Percentiles rank a stretch among this genome's conserved stretches.
Evolutionary conservation across 2,329 filamentous ascomycete species (phyloP).

Genomic region (Fusarium austroafricanum): DNA sequence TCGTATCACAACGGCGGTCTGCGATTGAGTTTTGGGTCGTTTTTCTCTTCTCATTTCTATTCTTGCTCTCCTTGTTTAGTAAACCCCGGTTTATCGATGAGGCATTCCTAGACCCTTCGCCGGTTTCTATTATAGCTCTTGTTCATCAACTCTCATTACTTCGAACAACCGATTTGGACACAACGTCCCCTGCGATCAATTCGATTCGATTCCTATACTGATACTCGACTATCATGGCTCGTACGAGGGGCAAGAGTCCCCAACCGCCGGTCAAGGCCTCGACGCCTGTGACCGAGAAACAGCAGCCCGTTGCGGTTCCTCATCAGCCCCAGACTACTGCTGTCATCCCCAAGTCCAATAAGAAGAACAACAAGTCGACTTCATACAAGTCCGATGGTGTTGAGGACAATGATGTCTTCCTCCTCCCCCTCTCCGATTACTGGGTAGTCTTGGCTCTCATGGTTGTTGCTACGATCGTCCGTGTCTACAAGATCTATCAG

Average conservation of each 20-base stretch:
- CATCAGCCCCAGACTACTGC: constrained; percentile 23
- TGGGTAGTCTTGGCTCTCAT: constrained; percentile 79
- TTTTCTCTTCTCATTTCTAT: constrained; percentile 28
- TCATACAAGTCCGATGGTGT: constrained; percentile 84
- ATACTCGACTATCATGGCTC: constrained; percentile 50
- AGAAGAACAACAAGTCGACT: constrained; percentile 54
- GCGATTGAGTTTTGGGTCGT: constrained; percentile 35
- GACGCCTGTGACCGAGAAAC: constrained; percentile 41
- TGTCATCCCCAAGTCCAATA: constrained; percentile 35
- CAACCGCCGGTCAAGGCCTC: constrained; percentile 47
- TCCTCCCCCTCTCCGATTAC: constrained; percentile 86
- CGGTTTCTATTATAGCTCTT: constrained; percentile 36
- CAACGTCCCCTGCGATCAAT: constrained; percentile 25
- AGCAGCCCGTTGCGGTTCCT: constrained; percentile 28
- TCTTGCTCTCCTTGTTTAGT: constrained; percentile 22
- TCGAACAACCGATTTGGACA: constrained; percentile 26
- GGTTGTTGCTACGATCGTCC: constrained; percentile 79
- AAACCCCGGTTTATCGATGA: constrained; percentile 36
- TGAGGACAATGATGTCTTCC: constrained; percentile 90
- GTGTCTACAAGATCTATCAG: constrained; percentile 95
- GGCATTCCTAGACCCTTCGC: constrained; percentile 37
- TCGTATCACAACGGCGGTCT: constrained; percentile 30
- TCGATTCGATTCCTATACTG: constrained; percentile 27
- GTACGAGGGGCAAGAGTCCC: constrained; percentile 53
- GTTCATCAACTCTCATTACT: constrained; percentile 24